phyloP scores from a whole-genome alignment of 2,329 filamentous ascomycete genomes.

The Diplodia intermedia region DNA sequence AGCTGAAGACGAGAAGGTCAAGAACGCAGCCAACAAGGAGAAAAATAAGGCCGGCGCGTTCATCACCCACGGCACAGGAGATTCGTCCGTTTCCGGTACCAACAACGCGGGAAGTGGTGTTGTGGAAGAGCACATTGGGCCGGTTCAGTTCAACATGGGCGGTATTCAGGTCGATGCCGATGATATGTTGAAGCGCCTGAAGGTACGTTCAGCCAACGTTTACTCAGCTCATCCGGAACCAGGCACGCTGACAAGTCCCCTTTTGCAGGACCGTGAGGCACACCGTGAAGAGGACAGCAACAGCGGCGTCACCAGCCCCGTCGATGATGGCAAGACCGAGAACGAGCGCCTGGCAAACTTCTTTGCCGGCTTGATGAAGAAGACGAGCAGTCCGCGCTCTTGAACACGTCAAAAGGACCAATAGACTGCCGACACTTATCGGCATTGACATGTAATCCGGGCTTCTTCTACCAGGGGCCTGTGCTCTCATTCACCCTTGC shows the following conservation, averaged over 20 bases:
- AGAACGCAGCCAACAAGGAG: slow-evolving; percentile 50
- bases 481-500: neutral
- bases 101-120: slow-evolving; percentile 42
- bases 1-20: slow-evolving; percentile 64
- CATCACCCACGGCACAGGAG: slow-evolving; percentile 23
- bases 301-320: slow-evolving; percentile 38
- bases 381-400: slow-evolving; percentile 30
- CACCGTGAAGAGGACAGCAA: slow-evolving; percentile 43
- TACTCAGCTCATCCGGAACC: neutral
- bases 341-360: slow-evolving; percentile 51
- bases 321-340: slow-evolving; percentile 45
- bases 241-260: neutral
- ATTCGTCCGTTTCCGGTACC: slow-evolving; percentile 12
- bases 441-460: neutral
- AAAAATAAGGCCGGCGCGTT: slow-evolving; percentile 44
- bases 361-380: slow-evolving; percentile 48
- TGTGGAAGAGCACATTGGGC: slow-evolving; percentile 74
- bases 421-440: neutral
- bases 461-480: neutral
- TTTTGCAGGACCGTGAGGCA: slow-evolving; percentile 47
- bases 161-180: slow-evolving; percentile 96
- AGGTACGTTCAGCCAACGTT: slow-evolving; percentile 61
- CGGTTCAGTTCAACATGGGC: slow-evolving; percentile 97
- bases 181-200: slow-evolving; percentile 86
- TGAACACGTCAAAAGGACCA: neutral